A percentile compares a stretch with the other conserved stretches of the same genome.
Evolutionary conservation across 83 land plant genomes (phyloP).

Genomic region (Thuja plicata): DNA sequence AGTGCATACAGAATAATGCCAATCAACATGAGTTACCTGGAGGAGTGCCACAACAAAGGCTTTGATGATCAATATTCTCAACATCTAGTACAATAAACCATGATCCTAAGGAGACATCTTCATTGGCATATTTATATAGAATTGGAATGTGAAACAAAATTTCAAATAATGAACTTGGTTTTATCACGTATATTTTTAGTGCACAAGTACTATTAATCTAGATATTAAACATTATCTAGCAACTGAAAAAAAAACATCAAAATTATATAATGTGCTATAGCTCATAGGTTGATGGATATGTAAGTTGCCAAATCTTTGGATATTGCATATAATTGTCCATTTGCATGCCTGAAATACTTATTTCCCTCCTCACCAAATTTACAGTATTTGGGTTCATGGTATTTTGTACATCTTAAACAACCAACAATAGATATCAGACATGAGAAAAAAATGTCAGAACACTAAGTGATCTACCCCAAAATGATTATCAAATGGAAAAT

Average conservation of each 20-base stretch:
- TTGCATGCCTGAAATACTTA: constrained; percentile 68
- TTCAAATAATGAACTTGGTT: background rate
- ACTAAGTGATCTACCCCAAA: background rate
- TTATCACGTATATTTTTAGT: background rate
- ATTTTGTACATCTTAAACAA: constrained; percentile 52
- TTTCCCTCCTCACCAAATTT: constrained; percentile 65
- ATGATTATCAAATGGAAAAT: background rate
- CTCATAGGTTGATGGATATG: constrained; percentile 34
- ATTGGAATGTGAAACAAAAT: constrained; percentile 14
- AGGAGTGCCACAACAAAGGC: constrained; percentile 29
- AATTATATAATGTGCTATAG: constrained; percentile 7
- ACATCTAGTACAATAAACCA: constrained; percentile 62
- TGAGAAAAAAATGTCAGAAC: background rate
- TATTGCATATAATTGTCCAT: constrained; percentile 63
- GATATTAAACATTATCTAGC: background rate
- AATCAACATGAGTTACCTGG: constrained; percentile 17
- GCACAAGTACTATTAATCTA: background rate
- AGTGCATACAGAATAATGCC: background rate
- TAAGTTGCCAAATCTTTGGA: constrained; percentile 62
- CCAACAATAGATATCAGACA: background rate
- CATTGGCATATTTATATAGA: constrained; percentile 41
- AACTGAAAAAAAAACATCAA: background rate
- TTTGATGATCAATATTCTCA: constrained; percentile 50
- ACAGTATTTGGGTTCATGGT: constrained; percentile 71
- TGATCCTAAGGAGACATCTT: constrained; percentile 54